Percentiles rank a stretch among this genome's conserved stretches.
These are phyloP conservation scores for Xylaria sp. DNA, from an alignment of 2,329 filamentous ascomycete species.

Conservation along the genomic window DNA sequence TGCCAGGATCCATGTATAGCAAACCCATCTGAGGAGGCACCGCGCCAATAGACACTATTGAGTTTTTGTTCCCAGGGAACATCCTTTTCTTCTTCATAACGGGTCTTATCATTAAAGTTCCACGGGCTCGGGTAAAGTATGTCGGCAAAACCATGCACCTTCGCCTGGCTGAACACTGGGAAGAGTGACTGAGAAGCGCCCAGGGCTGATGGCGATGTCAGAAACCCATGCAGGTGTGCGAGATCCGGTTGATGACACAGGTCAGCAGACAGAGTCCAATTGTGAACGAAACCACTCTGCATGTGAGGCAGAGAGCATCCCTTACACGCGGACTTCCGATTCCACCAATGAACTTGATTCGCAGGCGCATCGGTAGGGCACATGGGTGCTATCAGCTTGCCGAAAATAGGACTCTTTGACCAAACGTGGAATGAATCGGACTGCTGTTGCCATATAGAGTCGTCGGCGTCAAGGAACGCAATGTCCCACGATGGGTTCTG, in stretches of 20 bases:
- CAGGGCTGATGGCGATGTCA: slow-evolving; percentile 59
- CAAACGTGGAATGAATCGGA: slow-evolving; percentile 45
- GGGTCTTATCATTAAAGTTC: slow-evolving; percentile 54
- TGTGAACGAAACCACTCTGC: slow-evolving; percentile 55
- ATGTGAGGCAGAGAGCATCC: slow-evolving; percentile 53
- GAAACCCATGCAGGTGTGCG: slow-evolving; percentile 62
- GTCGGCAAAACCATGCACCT: slow-evolving; percentile 64
- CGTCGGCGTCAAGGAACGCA: slow-evolving; percentile 42
- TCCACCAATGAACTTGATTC: slow-evolving; percentile 54
- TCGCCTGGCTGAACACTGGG: slow-evolving; percentile 67
- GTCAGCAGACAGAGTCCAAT: slow-evolving; percentile 56
- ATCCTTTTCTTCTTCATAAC: slow-evolving; percentile 55
- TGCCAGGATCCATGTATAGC: slow-evolving; percentile 65
- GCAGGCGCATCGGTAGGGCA: slow-evolving; percentile 62
- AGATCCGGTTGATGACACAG: slow-evolving; percentile 63
- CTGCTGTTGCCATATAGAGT: slow-evolving; percentile 42
- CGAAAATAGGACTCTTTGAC: slow-evolving; percentile 51
- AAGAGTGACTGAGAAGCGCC: slow-evolving; percentile 59
- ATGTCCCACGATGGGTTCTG: slow-evolving; percentile 43
- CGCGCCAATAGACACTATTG: slow-evolving; percentile 65
- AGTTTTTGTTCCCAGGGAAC: slow-evolving; percentile 60
- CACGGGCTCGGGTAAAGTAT: slow-evolving; percentile 58
- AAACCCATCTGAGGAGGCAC: slow-evolving; percentile 62
- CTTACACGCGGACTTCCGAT: slow-evolving; percentile 51
- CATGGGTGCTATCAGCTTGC: slow-evolving; percentile 52